Evolutionary conservation across 2,329 filamentous ascomycete genomes (phyloP), one percentile per base, ranked within the genome.

Genomic region (Trichoderma sp.): DNA sequence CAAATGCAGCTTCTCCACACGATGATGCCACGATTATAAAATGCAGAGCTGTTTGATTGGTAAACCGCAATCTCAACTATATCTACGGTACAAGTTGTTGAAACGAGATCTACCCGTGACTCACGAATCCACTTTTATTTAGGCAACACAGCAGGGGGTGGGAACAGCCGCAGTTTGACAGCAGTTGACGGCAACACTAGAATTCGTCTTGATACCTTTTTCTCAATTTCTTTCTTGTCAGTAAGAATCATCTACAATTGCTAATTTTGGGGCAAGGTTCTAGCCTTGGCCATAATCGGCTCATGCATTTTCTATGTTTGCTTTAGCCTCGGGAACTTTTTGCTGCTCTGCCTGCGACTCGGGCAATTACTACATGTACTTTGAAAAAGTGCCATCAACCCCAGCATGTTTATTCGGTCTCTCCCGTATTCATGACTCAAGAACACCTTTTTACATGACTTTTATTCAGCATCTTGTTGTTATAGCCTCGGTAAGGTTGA

Each of bases 71-170:
- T 49, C 24, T 58, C 59, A 18, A 32, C 26, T 26, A n/a, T 54
- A 49, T 66, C 52, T 34, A 43, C 5, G 8, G 16, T n/a, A 52
- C 8, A 3, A 3, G 32, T 8, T n/a, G 43, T 34, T 49, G 51
- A 66, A 26, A 26, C 26, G 54, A 66, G 63, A 66, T 66, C 60
- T 54, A 30, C 51, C 37, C 54, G 39, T 66, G 63, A 66, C 52
- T 66, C 63, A 66, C 13, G 5, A 37, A 14, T 46, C 63, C 54
- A 59, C 63, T 37, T 59, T 64, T 66, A 39, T 66, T 51, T 66
- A 66, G 63, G 63, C 63, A 66, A 46, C 54, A 66, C 39, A 66
- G 37, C 63, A 66, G 63, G 63, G 63, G 63, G 63, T 58, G 37
- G 32, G 18, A 21, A 64, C 51, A 65, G 34, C 51, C 51, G 32